Evolutionary conservation across 345 rosid species (phyloP).

Genomic region (Euphorbia lathyris): DNA sequence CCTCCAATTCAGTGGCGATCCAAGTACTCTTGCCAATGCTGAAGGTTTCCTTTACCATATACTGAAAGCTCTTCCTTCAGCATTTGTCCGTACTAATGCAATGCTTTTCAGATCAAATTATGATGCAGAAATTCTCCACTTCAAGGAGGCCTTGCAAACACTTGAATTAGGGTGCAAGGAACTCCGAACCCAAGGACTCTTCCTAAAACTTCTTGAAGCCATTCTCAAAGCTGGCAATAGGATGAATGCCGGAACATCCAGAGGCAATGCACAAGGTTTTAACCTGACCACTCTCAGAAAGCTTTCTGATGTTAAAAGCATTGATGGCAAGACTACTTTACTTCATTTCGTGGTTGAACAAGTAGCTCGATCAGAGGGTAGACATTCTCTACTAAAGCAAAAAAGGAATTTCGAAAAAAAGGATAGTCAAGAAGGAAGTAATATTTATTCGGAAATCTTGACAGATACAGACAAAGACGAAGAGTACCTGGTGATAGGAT

Average conservation of each 20-base stretch:
- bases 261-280: conserved; percentile 86
- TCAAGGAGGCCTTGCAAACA: conserved; percentile 52
- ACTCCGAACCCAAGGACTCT: conserved; percentile 60
- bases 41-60: conserved; percentile 60
- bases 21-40: conserved; percentile 56
- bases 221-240: conserved; percentile 81
- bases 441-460: conserved; percentile 8
- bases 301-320: conserved; percentile 72
- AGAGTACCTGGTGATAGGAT: conserved; percentile 44
- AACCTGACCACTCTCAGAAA: conserved; percentile 59
- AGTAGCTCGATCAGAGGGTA: conserved; percentile 65
- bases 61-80: conserved; percentile 65
- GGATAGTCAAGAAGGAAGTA: conserved; percentile 4
- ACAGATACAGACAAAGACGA: conserved; percentile 41
- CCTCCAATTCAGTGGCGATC: conserved; percentile 51
- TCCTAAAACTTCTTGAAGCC: conserved; percentile 80
- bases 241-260: conserved; percentile 83
- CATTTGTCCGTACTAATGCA: conserved; percentile 57
- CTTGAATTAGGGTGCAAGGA: conserved; percentile 60
- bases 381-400: conserved; percentile 27
- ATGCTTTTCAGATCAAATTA: conserved; percentile 70
- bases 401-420: conserved; percentile 24
- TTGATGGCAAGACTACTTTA: conserved; percentile 68
- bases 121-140: conserved; percentile 51
- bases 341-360: conserved; percentile 85